Conservation (phyloP, 169 alveolate genomes). For the Plasmodium relictum region DNA sequence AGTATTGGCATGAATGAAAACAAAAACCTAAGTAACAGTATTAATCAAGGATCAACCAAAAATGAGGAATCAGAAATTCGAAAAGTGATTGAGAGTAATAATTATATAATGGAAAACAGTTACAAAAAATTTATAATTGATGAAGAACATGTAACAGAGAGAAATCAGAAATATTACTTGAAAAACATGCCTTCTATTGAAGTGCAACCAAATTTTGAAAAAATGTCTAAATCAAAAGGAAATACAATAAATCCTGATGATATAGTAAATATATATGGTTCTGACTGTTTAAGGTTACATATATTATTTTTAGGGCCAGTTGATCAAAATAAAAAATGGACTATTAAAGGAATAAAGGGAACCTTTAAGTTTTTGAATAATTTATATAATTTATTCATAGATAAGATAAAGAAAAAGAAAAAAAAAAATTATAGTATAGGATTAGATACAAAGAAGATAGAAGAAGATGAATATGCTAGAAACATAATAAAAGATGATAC, state of each 20-base stretch:
- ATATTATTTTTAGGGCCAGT: constrained; percentile 92
- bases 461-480: neutral
- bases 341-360: constrained; percentile 81
- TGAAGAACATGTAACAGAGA: constrained; percentile 57
- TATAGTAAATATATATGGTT: constrained; percentile 85
- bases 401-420: neutral
- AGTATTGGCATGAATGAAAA: neutral
- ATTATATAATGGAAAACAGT: neutral
- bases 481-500: neutral
- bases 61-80: neutral
- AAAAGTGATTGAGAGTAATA: neutral
- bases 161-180: constrained; percentile 49
- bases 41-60: neutral
- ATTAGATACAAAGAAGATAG: neutral
- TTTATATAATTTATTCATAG: constrained; percentile 55
- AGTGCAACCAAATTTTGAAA: constrained; percentile 81
- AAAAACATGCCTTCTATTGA: constrained; percentile 49
- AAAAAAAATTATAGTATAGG: neutral
- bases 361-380: constrained; percentile 75
- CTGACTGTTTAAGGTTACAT: constrained; percentile 90
- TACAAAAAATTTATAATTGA: constrained; percentile 77
- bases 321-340: constrained; percentile 87
- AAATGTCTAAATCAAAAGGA: constrained; percentile 92
- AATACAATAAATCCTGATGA: constrained; percentile 89
- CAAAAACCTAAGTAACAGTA: neutral